Base-by-base conservation (phyloP, 2,329 filamentous ascomycete species). In the Arthrinium phaeospermum region DNA sequence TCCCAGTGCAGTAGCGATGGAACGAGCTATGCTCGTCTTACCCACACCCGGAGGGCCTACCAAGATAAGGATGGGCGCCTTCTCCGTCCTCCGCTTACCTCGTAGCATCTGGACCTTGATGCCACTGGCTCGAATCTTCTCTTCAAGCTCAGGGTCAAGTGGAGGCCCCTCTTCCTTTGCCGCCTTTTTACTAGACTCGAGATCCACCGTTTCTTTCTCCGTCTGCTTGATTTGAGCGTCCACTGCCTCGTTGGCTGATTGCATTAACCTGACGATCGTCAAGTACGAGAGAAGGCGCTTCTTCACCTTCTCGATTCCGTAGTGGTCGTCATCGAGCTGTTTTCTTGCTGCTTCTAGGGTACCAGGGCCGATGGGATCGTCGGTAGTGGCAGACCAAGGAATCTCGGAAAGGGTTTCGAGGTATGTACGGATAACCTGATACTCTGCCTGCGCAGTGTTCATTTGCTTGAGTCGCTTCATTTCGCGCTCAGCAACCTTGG, bases 261-360 rank as follows among this genome's bases (percentile, higher is more conserved):
- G 95, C 86, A 98, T 99, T 72, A 99, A 88, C 77, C 96, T 93
- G 70, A 99, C 87, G n/a, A 99, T 96, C 2, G 96, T 97, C 61
- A 99, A 87, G 80, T 99, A 99, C 81, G 98, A 97, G 6, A 99
- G 88, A 30, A 99, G 83, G 61, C 96, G 90, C 88, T 98, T 98
- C 90, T 99, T 99, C 79, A 99, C 96, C 83, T 96, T 97, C 74
- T 98, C 95, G 19, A 99, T 86, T 0, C 96, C 96, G 77, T 98
- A 98, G 82, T 99, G 96, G 79, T 99, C 96, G 75, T 97, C 92
- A 78, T 99, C 95, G 7, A 99, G 89, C 82, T 98, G 96, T 83
- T 95, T 94, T 71, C 94, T 91, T 8, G 96, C 96, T 76, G 89
- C 89, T 72, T 89, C 87, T 72, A 98, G 82, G 0, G 95, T 98